Evolutionary conservation across 2,329 filamentous ascomycete genomes (phyloP).

Genomic region (Rhynchosporium agropyri): DNA sequence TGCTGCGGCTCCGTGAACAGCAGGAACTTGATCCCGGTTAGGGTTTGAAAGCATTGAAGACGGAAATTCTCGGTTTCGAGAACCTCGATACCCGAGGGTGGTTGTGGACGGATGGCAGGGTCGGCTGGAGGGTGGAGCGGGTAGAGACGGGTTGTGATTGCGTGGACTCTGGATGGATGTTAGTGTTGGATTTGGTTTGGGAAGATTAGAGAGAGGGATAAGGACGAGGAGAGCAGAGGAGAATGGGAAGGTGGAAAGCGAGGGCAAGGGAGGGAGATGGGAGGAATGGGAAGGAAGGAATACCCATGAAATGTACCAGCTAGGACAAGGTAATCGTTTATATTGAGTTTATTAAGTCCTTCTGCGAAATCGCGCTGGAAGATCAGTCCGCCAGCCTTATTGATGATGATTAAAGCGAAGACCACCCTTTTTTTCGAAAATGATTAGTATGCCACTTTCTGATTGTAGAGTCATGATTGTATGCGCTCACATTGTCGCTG

Average conservation of each 20-base stretch:
- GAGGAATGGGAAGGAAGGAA: constrained; percentile 36
- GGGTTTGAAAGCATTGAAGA: constrained; percentile 91
- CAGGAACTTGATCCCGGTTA: constrained; percentile 94
- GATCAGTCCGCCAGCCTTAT: constrained; percentile 95
- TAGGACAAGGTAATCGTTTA: constrained; percentile 95
- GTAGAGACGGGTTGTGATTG: constrained; percentile 66
- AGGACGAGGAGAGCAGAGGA: constrained; percentile 23
- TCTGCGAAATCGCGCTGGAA: constrained; percentile 95
- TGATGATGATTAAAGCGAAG: constrained; percentile 95
- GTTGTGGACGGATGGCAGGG: constrained; percentile 53
- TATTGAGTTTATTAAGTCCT: constrained; percentile 81
- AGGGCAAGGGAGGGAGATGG: too few relatives aligned
- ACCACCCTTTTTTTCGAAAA: constrained; percentile 68
- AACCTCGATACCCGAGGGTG: constrained; percentile 81
- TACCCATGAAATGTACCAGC: constrained; percentile 97
- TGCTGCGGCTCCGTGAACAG: constrained; percentile 79
- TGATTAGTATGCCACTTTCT: background rate
- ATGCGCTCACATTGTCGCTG: too few relatives aligned
- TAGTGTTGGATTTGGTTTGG: constrained; percentile 16
- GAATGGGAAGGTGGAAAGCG: constrained; percentile 30
- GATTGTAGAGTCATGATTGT: too few relatives aligned
- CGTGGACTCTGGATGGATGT: constrained; percentile 58
- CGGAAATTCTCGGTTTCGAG: constrained; percentile 94
- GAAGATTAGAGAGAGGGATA: background rate
- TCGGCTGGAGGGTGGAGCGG: constrained; percentile 47